Base-by-base conservation (phyloP, 1,284 basidiomycete species). In the Ustilago cynodontis region DNA sequence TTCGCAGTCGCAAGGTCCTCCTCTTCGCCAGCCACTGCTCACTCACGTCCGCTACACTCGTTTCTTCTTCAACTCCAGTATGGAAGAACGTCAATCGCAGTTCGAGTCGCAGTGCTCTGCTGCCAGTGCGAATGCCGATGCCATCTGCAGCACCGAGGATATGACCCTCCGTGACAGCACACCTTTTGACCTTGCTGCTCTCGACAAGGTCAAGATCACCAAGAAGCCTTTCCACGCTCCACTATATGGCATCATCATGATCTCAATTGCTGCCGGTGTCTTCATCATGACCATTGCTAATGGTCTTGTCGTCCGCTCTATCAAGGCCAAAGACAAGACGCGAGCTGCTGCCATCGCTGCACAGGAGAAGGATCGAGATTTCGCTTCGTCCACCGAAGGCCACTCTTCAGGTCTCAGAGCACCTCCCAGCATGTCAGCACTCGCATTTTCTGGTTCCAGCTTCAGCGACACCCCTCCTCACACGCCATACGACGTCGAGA, bases 41-140 rank as follows among this genome's bases (percentile, higher is more conserved):
- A 75, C 82, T 16, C 63, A 72, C 31, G 64, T 83, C 53, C 66
- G 74, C 54, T 83, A 82, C 58, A 67, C 73, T 18, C 75, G 82
- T 37, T 76, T 82, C 68, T 83, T 83, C 70, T 83, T 77, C 80
- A 83, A 83, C 69, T 83, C 82, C 51, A 79, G 78, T 49, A 70
- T 79, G 7, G 60, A 68, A 31, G 67, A 66, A 62, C 66, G 82
- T 7, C 59, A 70, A 7, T 49, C 61, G 37, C 65, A 79, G 56
- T 83, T 82, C 56, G 70, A 65, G 5, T 37, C 55, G 16, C 72
- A 71, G 33, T 83, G 82, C 69, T 53, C 66, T 8, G 62, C 69
- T 13, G 60, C 64, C 9, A 62, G 56, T 20, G 54, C 59, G 47
- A 60, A 62, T 20, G 26, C 63, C 9, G 70, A 72, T 22, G 64